Base-by-base conservation (phyloP, 495 filamentous ascomycete species). In the Talaromyces liani region DNA sequence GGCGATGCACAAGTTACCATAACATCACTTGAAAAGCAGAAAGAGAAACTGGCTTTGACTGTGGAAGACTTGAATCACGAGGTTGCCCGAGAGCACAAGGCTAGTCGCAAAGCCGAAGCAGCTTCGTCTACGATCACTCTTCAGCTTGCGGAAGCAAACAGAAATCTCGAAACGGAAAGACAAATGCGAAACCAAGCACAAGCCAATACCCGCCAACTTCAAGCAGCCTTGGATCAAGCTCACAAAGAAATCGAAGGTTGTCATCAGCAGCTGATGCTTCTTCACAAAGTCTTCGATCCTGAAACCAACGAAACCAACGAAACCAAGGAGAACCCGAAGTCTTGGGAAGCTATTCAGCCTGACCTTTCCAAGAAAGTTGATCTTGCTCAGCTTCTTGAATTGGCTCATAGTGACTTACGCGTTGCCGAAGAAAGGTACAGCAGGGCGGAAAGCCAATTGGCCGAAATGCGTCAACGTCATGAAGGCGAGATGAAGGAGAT, bases 21-120 rank as follows among this genome's bases (percentile, higher is more conserved):
- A 60, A 88, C 90, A 1, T 89, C 91, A 2, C 72, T 97, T 29
- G 93, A 97, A 74, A 98, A 98, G 79, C 91, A 96, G 72, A 92
- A 96, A 63, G 94, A 98, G 75, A 98, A 97, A 75, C 77, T 98
- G 36, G 84, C 92, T 22, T 80, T 98, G 59, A 92, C 82, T 67
- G 73, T 97, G 14, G 94, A 98, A 69, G 94, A 98, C 73, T 79
- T 97, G 27, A 97, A 93, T 67, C 94, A 98, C 71, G 93, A 98
- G 73, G 83, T 97, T 41, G 89, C 87, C 27, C 81, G 91, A 14
- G 94, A 97, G 72, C 93, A 94, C 67, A 94, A 97, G 76, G 87
- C 87, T 45, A 96, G 86, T 65, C 88, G 94, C 16, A 92, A 88
- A 71, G 94, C 94, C 16, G 94, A 98, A 75, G 94, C 96, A 67